Percentiles rank a stretch among this genome's conserved stretches.
These are phyloP conservation scores for Triticum aestivum DNA, from an alignment of 176 grass and related monocot species.

Conservation along the genomic window DNA sequence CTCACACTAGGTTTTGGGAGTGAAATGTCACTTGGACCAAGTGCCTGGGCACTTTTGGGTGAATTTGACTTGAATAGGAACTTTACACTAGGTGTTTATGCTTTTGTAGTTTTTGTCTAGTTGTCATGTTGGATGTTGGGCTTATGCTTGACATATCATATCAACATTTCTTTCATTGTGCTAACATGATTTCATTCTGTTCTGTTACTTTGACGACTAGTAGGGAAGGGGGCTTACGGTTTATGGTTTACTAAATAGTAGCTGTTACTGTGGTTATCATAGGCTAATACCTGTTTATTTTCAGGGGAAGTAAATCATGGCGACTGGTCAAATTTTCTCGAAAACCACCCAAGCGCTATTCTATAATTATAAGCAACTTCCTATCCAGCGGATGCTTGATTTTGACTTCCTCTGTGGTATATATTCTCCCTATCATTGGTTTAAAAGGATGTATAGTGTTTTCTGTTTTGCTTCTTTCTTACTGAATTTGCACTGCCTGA, in stretches of 20 bases:
- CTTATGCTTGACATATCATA: not conserved
- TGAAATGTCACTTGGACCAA: not conserved
- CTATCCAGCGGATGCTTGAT: conserved; percentile 98
- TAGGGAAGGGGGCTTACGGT: not conserved
- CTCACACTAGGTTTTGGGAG: not conserved
- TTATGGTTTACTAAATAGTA: not conserved
- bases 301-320: conserved; percentile 67
- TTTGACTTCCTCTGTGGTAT: conserved; percentile 99
- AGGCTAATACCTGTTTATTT: conserved; percentile 25
- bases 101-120: not conserved
- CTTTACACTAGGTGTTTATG: not conserved
- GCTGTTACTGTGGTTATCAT: not conserved
- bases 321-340: conserved; percentile 91
- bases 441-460: not conserved
- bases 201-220: not conserved
- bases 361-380: conserved; percentile 99
- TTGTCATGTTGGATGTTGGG: not conserved
- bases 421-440: conserved; percentile 9
- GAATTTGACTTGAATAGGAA: not conserved
- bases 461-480: conserved; percentile 25
- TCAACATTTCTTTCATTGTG: not conserved
- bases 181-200: not conserved
- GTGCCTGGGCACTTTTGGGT: not conserved
- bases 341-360: conserved; percentile 91
- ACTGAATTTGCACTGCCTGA: conserved; percentile 10